phyloP scores from a whole-genome alignment of 106 monocot genomes.

The Phalaenopsis equestris region DNA sequence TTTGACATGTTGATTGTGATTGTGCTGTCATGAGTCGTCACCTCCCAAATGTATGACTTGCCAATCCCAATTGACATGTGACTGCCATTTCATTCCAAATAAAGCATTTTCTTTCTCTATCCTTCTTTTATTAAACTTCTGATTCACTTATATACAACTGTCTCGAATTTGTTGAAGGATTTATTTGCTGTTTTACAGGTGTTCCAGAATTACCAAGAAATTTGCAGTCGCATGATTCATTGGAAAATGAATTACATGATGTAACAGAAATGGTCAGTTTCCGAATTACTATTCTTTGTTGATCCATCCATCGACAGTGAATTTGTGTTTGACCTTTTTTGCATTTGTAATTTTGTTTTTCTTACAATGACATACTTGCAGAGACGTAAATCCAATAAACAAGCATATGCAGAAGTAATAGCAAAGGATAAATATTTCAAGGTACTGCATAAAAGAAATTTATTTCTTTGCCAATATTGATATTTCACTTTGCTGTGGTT shows the following conservation, averaged over 20 bases:
- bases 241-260: constrained; percentile 25
- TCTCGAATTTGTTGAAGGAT: not conserved
- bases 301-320: not conserved
- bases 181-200: constrained; percentile 10
- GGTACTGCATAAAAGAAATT: constrained; percentile 25
- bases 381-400: constrained; percentile 80
- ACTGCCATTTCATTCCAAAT: not conserved
- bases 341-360: not conserved
- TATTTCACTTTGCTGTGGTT: not conserved
- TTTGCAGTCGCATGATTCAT: constrained; percentile 16
- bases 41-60: not conserved
- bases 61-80: not conserved
- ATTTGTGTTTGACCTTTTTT: not conserved
- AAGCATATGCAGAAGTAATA: constrained; percentile 82
- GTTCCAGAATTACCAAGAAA: constrained; percentile 20
- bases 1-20: not conserved
- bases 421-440: constrained; percentile 88
- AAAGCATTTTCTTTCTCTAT: not conserved
- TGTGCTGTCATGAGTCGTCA: not conserved
- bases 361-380: constrained; percentile 8
- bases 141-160: not conserved
- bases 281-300: not conserved
- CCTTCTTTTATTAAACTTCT: not conserved
- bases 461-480: not conserved
- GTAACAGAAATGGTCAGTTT: constrained; percentile 46